Evolutionary conservation across 371 early-diverging fungal species (phyloP).

Genomic region (Rhizopus arrhizus): DNA sequence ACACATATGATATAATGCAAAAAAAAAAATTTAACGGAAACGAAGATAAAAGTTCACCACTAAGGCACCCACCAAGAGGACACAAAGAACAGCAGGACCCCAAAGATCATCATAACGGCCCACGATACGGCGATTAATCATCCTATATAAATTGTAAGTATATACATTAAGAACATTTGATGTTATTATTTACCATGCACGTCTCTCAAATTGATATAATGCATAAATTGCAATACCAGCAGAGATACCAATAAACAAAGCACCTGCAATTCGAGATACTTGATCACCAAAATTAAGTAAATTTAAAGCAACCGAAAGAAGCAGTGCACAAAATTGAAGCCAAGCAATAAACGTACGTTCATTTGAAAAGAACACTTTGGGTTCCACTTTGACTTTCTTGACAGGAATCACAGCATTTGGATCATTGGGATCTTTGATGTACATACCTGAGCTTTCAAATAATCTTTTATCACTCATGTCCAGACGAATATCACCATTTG

Average conservation of each 20-base stretch:
- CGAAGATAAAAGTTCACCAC: conserved; percentile 46
- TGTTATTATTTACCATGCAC: conserved; percentile 59
- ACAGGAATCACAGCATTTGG: conserved; percentile 39
- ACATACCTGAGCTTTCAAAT: conserved; percentile 17
- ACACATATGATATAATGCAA: not conserved
- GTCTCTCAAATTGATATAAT: conserved; percentile 88
- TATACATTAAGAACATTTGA: conserved; percentile 15
- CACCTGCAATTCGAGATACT: conserved; percentile 72
- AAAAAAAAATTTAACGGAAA: conserved; percentile 44
- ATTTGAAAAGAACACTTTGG: conserved; percentile 99
- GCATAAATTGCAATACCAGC: conserved; percentile 53
- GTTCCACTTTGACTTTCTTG: conserved; percentile 92
- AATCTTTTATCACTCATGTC: conserved; percentile 18
- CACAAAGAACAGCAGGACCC: conserved; percentile 87
- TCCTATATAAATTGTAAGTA: conserved; percentile 37
- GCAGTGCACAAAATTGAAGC: conserved; percentile 78
- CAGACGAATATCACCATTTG: conserved; percentile 29
- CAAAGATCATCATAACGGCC: conserved; percentile 68
- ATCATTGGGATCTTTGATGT: conserved; percentile 25
- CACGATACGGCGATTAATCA: conserved; percentile 64
- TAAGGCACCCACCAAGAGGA: conserved; percentile 73
- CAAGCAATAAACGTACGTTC: conserved; percentile 98
- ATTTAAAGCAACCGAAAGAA: conserved; percentile 79
- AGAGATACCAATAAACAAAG: conserved; percentile 68
- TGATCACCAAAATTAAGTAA: conserved; percentile 86